Conservation (phyloP, 2,329 filamentous ascomycete genomes). For the Aspergillus sp. region DNA sequence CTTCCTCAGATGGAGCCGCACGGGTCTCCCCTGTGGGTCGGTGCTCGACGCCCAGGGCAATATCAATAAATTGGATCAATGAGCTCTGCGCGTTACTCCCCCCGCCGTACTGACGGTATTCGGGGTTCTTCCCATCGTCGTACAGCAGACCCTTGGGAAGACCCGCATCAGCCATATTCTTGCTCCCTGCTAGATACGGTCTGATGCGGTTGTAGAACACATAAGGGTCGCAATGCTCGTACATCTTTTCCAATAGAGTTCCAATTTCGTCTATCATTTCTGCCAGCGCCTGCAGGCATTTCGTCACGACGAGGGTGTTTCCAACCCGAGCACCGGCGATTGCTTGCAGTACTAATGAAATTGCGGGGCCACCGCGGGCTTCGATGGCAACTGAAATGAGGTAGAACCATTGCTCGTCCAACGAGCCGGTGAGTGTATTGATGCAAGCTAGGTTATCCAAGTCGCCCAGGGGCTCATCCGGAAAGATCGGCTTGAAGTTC, state of each 20-base stretch:
- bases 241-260: constrained; percentile 78
- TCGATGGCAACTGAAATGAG: constrained; percentile 94
- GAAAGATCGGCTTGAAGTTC: constrained; percentile 94
- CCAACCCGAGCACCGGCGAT: constrained; percentile 74
- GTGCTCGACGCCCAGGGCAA: constrained; percentile 85
- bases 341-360: constrained; percentile 84
- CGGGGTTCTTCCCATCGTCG: constrained; percentile 68
- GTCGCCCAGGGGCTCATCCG: constrained; percentile 75
- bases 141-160: constrained; percentile 85
- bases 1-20: constrained; percentile 43
- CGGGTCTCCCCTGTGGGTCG: constrained; percentile 75
- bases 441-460: constrained; percentile 87
- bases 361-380: constrained; percentile 80
- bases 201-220: constrained; percentile 95
- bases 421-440: constrained; percentile 85
- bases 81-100: constrained; percentile 98
- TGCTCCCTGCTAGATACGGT: constrained; percentile 93
- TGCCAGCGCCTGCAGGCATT: constrained; percentile 77
- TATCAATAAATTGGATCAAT: constrained; percentile 95
- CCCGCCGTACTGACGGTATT: constrained; percentile 82
- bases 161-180: constrained; percentile 95
- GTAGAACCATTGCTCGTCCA: constrained; percentile 99
- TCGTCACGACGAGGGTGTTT: constrained; percentile 70
- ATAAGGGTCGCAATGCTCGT: constrained; percentile 90
- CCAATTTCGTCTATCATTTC: constrained; percentile 85